Evolutionary conservation across 495 filamentous ascomycete genomes (phyloP).

Genomic region (Aspergillus haitiensis): DNA sequence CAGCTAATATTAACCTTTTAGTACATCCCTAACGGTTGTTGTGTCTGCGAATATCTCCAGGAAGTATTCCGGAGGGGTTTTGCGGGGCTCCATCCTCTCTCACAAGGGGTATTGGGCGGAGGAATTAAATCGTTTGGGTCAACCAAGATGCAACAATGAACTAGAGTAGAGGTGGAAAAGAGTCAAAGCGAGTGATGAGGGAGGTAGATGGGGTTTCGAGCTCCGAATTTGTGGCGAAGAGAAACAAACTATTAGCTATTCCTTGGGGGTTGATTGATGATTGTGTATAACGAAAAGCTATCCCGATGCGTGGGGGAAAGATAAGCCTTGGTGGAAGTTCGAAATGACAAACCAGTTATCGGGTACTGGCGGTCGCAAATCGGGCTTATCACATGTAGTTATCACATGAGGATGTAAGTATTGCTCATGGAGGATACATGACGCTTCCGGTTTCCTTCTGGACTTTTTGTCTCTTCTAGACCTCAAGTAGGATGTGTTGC

Average conservation of each 20-base stretch:
- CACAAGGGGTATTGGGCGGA: constrained; percentile 9
- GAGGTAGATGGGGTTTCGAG: background rate
- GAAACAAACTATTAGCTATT: constrained; percentile 19
- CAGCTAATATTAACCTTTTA: constrained; percentile 68
- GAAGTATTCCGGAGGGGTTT: constrained; percentile 75
- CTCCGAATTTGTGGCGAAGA: background rate
- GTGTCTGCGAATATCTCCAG: constrained; percentile 84
- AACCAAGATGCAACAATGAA: background rate
- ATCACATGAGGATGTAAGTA: background rate
- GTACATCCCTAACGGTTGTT: constrained; percentile 79
- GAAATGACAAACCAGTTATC: constrained; percentile 9
- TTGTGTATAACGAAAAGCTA: constrained; percentile 15
- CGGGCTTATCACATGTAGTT: constrained; percentile 3
- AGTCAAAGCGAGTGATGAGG: background rate
- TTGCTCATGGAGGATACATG: constrained; percentile 20
- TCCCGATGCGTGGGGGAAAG: constrained; percentile 19
- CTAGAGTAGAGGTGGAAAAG: too few species aligned
- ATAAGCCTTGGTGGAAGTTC: background rate
- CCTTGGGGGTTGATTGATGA: background rate
- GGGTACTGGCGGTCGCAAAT: constrained; percentile 7
- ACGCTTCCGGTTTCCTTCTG: constrained; percentile 1
- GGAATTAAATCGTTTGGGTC: background rate
- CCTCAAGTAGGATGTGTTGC: too few species aligned
- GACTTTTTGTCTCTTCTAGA: too few species aligned
- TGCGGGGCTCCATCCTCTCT: constrained; percentile 54